A percentile compares a stretch with the other conserved stretches of the same genome.
Evolutionary conservation across 805 yeast species (phyloP).

Genomic region (Kurtzmaniella fragi): DNA sequence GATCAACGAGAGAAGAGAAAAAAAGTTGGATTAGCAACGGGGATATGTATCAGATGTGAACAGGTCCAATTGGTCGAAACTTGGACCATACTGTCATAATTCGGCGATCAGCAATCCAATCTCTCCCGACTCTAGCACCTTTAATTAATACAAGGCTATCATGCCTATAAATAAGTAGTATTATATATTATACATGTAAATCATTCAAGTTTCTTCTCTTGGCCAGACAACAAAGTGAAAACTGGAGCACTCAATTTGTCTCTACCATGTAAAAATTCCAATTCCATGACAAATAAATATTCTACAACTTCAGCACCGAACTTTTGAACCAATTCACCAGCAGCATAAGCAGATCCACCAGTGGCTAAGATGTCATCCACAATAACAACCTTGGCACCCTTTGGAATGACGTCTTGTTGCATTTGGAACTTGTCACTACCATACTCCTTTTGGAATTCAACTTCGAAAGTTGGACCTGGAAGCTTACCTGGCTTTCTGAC

Average conservation of each 20-base stretch:
- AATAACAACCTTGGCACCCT: conserved; percentile 75
- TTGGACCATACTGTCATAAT: no score
- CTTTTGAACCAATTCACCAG: conserved; percentile 72
- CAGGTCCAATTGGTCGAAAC: no score
- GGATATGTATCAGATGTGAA: no score
- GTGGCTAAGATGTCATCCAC: conserved; percentile 98
- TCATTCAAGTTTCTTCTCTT: conserved; percentile 44
- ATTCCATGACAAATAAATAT: conserved; percentile 87
- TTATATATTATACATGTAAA: neutral
- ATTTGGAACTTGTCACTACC: conserved; percentile 87
- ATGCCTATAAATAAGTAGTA: neutral
- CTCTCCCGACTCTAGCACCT: no score
- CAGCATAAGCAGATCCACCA: conserved; percentile 94
- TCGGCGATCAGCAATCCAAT: no score
- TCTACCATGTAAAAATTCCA: conserved; percentile 92
- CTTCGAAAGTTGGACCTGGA: conserved; percentile 77
- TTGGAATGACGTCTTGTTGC: conserved; percentile 75
- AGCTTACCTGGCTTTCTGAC: conserved; percentile 93
- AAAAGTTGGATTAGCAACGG: no score
- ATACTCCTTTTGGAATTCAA: conserved; percentile 83
- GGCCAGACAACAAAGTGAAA: conserved; percentile 86
- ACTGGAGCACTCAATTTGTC: conserved; percentile 80
- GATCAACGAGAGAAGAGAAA: no score
- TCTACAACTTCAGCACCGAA: conserved; percentile 71
- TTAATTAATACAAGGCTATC: no score